phyloP scores from a whole-genome alignment of 1,284 basidiomycete species.

The Rhizopogon parksii region DNA sequence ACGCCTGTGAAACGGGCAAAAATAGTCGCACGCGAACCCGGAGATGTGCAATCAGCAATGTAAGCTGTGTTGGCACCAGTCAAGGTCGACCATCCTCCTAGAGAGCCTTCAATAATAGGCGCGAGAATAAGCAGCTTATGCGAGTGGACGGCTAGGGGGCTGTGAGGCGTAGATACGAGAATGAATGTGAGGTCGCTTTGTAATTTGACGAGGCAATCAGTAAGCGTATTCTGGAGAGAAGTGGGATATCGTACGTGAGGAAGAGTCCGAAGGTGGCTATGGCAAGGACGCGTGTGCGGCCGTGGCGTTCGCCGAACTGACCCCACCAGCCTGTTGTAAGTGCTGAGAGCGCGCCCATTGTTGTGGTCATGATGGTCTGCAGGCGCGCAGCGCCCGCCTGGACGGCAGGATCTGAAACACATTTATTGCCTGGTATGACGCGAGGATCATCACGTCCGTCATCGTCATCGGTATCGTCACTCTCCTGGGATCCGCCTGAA shows the following conservation, averaged over 20 bases:
- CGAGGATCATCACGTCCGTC: conserved; percentile 42
- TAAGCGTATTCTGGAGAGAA: conserved; percentile 4
- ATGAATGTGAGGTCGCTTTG: conserved; percentile 73
- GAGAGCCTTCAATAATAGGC: conserved; percentile 73
- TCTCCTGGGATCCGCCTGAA: conserved; percentile 13
- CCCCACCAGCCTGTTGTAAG: conserved; percentile 89
- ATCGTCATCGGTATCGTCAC: conserved; percentile 16
- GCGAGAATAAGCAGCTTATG: conserved; percentile 76
- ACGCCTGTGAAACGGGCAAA: conserved; percentile 76
- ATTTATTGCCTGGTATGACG: conserved; percentile 43
- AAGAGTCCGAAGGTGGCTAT: conserved; percentile 66
- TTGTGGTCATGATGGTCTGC: conserved; percentile 67
- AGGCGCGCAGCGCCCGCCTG: conserved; percentile 61
- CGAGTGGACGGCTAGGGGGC: conserved; percentile 55
- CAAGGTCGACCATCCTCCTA: conserved; percentile 83
- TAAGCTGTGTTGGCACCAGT: conserved; percentile 79
- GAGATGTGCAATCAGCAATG: conserved; percentile 78
- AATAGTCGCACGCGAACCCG: conserved; percentile 73
- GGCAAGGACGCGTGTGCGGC: conserved; percentile 71
- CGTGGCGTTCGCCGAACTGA: conserved; percentile 70
- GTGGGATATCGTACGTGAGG: conserved; percentile 52
- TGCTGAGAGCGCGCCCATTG: conserved; percentile 76
- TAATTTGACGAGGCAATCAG: conserved; percentile 7
- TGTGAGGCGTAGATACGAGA: conserved; percentile 66
- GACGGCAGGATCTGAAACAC: conserved; percentile 56